Conservation (phyloP, 129 eudicot genomes). For the carrot (Daucus carota) region DH1_v3.0 NC_030382.2:40261001-40261500, state of each 20-base stretch:
- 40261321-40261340: neutral
- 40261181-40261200: conserved; percentile 1
- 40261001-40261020: neutral
- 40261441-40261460: neutral
- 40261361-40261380: neutral
- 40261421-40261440: neutral
- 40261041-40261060: neutral
- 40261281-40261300: neutral
- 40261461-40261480: neutral
- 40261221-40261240: neutral
- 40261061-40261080: neutral
- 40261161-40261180: neutral
- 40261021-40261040: neutral
- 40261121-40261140: neutral
- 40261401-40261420: neutral
- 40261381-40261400: neutral
- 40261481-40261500: neutral
- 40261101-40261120: neutral
- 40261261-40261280: neutral
- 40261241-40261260: neutral
- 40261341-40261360: neutral
- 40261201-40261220: neutral
- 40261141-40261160: neutral
- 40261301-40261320: neutral
- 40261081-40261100: neutral